Base-by-base conservation (phyloP, 1,284 basidiomycete species). In the Sporisorium scitamineum region DNA sequence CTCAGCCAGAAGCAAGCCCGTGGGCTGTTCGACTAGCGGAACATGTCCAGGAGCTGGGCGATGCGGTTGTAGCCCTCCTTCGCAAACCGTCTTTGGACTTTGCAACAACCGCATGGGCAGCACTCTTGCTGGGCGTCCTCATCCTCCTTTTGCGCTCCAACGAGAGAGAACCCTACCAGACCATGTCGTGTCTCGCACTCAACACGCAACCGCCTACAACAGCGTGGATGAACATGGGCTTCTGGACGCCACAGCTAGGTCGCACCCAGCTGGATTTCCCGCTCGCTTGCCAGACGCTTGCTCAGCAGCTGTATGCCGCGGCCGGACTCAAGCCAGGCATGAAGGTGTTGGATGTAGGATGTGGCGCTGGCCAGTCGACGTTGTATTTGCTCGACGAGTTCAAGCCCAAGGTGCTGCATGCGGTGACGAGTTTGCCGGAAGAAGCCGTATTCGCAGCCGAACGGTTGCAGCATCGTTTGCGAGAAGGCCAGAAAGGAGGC, bases 221-320 rank as follows among this genome's bases (percentile, higher is more conserved):
- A 10, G 79, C 76, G 22, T 82, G 80, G 80, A 68, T 82, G 69
- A 82, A 82, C 61, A 82, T 82, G 80, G 80, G 80, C 41, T 67
- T 60, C 55, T 82, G 78, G 64, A 60, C 63, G 51, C 53, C 56
- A 27, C 67, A 66, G 29, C 60, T 70, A 18, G 56, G 61, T 6
- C 57, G 47, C 0, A 37, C 59, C 20, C 68, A 66, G 34, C 52
- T 60, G 20, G 72, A 70, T 39, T 73, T 79, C 13, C 64, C 71
- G 13, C 61, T 65, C 31, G 74, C 80, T 11, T 69, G 78, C 45
- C 51, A 70, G 61, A 74, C 70, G 16, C 76, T 84, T 13, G 80
- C 81, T 0, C 42, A 66, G 29, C 44, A 55, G 59, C 58, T 83
- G 32, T 77, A 81, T 44, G 37, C 58, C 1, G 76, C 76, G 9